Evolutionary conservation across 164 flowering plant genomes (phyloP), one percentile per base, ranked within the genome.

Genomic region (Liquidambar formosana): DNA sequence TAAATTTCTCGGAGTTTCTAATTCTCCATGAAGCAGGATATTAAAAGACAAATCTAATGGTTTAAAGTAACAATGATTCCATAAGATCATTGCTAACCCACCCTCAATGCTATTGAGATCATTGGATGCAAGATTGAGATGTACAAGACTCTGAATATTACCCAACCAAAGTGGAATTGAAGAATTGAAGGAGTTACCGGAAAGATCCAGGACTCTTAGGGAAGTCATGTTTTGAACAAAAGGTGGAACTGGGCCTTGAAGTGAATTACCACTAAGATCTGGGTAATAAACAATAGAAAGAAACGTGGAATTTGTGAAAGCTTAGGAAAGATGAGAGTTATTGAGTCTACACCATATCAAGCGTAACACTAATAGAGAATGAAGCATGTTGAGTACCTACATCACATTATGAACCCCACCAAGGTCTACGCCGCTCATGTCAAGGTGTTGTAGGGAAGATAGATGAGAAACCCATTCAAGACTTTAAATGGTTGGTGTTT

Each of bases 151-250:
- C 61, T 12, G 16, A 11, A 26, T 26, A 6, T 11, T 16, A 23
- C 1, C 61, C 43, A 58, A 23, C 61, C 61, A 58, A n/a, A 15
- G 2, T 26, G 61, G 61, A 15, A 58, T 27, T 58, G 41, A 8
- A 26, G 41, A 26, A 28, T 28, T 58, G 6, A 22, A 53, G 19
- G 25, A 8, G 43, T 58, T n/a, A 15, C 4, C 8, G 0, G 61
- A 58, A 58, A 58, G 38, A 58, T 58, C 19, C 11, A 58, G 61
- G n/a, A 58, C 41, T 26, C 10, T 1, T 58, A 58, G 6, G 0
- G 61, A 58, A 26, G 61, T 58, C 61, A 58, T 58, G 26, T 58
- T 58, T 58, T 27, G 5, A 18, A 58, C 41, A 28, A 58, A 1
- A 58, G 5, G 41, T 28, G 61, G 61, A 15, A 58, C 25, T 18